phyloP scores from a whole-genome alignment of 768 basidiomycete species.

The Coprinopsis sp. region DNA sequence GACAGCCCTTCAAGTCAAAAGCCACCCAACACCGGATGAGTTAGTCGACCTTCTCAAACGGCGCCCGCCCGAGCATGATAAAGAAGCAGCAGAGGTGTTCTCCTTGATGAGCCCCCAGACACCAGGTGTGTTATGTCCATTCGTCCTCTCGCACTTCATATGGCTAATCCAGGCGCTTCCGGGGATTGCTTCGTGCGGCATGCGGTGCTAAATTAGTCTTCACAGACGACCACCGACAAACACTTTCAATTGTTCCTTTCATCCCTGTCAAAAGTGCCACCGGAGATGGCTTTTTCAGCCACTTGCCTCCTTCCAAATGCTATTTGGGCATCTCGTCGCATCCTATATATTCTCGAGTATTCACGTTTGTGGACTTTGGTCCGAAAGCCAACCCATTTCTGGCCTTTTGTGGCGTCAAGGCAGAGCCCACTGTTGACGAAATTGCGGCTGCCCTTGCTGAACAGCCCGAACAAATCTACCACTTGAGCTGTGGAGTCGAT shows the following conservation, averaged over 20 bases:
- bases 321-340: too few relatives aligned
- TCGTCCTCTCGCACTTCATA: background rate
- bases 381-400: too few relatives aligned
- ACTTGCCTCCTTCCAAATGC: too few relatives aligned
- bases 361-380: too few relatives aligned
- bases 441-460: too few relatives aligned
- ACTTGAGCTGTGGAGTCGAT: too few relatives aligned
- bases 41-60: slow-evolving; percentile 60
- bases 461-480: too few relatives aligned
- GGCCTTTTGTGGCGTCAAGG: too few relatives aligned
- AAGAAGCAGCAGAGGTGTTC: slow-evolving; percentile 63
- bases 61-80: slow-evolving; percentile 50
- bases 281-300: slow-evolving; percentile 31
- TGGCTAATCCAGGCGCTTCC: too few relatives aligned
- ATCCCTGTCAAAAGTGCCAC: slow-evolving; percentile 53
- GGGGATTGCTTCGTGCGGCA: slow-evolving; percentile 1
- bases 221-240: slow-evolving; percentile 45
- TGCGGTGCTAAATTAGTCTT: slow-evolving; percentile 51
- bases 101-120: slow-evolving; percentile 57
- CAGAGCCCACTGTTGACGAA: too few relatives aligned
- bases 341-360: too few relatives aligned
- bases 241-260: slow-evolving; percentile 55
- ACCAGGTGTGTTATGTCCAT: slow-evolving; percentile 19
- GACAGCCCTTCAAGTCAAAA: slow-evolving; percentile 60
- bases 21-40: slow-evolving; percentile 60